Evolutionary conservation across 163 green algal genomes (phyloP).

Genomic region (Chlamydomonas reinhardtii): DNA sequence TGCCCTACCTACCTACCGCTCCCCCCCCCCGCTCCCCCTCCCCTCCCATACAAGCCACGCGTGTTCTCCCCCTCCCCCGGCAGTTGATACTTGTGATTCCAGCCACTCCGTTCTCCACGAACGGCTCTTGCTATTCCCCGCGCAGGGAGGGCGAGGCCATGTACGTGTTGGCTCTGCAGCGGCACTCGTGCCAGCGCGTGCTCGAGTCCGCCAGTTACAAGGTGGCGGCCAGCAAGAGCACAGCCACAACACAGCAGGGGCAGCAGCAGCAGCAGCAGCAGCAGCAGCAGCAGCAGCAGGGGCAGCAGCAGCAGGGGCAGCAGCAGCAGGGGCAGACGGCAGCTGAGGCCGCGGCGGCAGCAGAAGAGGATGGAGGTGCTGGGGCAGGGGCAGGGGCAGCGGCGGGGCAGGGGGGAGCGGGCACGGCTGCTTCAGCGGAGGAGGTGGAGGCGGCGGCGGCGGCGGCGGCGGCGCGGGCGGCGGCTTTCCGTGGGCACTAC

Average conservation of each 20-base stretch:
- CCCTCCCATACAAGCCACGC: too few species aligned
- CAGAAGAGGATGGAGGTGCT: background rate
- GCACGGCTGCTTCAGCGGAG: background rate
- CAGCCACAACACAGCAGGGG: too few species aligned
- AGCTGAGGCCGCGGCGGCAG: background rate
- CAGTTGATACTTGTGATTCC: too few species aligned
- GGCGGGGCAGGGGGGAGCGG: background rate
- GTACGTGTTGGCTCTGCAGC: constrained; percentile 24
- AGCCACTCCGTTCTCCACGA: too few species aligned
- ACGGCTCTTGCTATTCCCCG: too few species aligned
- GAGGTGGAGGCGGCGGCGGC: background rate
- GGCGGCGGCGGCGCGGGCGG: background rate
- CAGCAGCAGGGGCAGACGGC: too few species aligned
- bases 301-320: background rate
- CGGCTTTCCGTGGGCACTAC: background rate
- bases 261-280: background rate
- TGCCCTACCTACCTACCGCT: too few species aligned
- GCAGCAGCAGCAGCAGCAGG: background rate
- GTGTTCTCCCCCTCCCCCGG: too few species aligned
- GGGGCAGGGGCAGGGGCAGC: background rate
- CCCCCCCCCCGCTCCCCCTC: too few species aligned
- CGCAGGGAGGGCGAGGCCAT: constrained; percentile 37
- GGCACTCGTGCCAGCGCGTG: background rate
- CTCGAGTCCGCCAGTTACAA: constrained; percentile 24
- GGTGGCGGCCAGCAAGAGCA: background rate